Conservation (phyloP, 257 asterid species). For the Orobanche coerulescens region DNA sequence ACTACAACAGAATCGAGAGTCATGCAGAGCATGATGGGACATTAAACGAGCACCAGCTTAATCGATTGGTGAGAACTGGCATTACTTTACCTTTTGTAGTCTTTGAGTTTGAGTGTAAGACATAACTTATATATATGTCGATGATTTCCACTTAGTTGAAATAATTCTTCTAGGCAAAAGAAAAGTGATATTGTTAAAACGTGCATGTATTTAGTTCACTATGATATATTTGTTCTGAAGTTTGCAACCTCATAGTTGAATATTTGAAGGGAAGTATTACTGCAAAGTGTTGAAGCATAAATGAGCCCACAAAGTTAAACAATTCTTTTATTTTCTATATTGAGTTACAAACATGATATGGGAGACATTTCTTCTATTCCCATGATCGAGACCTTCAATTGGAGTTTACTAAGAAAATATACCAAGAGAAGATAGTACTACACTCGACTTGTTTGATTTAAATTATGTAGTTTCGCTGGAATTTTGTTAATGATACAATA, state of each 20-base stretch:
- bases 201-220: not conserved
- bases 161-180: not conserved
- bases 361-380: not conserved
- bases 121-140: too few species aligned
- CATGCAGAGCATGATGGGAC: too few species aligned
- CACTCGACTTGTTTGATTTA: not conserved
- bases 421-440: not conserved
- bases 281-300: too few species aligned
- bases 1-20: slow-evolving; percentile 72
- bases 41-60: too few species aligned
- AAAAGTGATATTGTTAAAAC: not conserved
- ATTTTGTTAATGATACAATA: not conserved
- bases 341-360: not conserved
- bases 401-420: not conserved
- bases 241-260: not conserved
- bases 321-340: too few species aligned
- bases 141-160: not conserved
- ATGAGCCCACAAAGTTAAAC: not conserved
- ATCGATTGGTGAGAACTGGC: too few species aligned
- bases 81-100: too few species aligned
- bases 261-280: not conserved
- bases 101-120: too few species aligned
- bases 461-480: not conserved
- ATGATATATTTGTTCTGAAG: not conserved
- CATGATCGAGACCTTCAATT: not conserved